Percentiles rank a stretch among this genome's conserved stretches.
Conservation (phyloP, 2,329 filamentous ascomycete species). For the Fusarium buharicum region DNA sequence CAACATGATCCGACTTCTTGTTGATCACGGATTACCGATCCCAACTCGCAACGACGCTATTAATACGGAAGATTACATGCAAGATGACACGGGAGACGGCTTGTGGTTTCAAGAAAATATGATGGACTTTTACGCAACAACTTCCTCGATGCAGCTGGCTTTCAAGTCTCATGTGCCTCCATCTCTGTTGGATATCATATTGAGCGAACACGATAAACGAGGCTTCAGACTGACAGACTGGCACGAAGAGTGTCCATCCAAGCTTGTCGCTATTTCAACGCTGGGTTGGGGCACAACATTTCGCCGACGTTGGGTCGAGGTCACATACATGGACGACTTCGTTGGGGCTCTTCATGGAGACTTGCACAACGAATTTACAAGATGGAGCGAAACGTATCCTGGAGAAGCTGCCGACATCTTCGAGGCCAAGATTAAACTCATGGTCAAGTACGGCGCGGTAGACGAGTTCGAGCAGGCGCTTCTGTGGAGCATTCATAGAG, state of each 20-base stretch:
- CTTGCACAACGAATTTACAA: not conserved
- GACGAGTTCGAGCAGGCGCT: conserved; percentile 1
- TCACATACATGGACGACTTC: not conserved
- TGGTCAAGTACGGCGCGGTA: conserved; percentile 18
- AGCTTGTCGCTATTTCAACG: not conserved
- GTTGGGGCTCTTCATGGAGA: not conserved
- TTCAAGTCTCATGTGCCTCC: conserved; percentile 17
- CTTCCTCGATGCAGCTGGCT: not conserved
- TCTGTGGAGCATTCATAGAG: not conserved
- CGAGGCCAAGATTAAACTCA: conserved; percentile 15
- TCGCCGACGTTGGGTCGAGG: not conserved
- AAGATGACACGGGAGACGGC: too few species aligned
- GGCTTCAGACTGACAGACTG: not conserved
- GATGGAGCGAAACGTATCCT: conserved; percentile 1
- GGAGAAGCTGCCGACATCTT: conserved; percentile 22
- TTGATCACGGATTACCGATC: not conserved
- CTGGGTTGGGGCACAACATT: not conserved
- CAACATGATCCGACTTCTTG: conserved; percentile 4
- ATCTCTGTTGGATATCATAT: conserved; percentile 12
- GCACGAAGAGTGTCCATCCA: not conserved
- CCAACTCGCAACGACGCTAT: not conserved
- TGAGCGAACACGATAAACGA: conserved; percentile 1
- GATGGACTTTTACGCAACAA: not conserved
- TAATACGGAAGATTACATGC: too few species aligned
- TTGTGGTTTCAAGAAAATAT: not conserved